Evolutionary conservation across 2,329 filamentous ascomycete species (phyloP).

Genomic region (Colletotrichum nymphaeae): DNA sequence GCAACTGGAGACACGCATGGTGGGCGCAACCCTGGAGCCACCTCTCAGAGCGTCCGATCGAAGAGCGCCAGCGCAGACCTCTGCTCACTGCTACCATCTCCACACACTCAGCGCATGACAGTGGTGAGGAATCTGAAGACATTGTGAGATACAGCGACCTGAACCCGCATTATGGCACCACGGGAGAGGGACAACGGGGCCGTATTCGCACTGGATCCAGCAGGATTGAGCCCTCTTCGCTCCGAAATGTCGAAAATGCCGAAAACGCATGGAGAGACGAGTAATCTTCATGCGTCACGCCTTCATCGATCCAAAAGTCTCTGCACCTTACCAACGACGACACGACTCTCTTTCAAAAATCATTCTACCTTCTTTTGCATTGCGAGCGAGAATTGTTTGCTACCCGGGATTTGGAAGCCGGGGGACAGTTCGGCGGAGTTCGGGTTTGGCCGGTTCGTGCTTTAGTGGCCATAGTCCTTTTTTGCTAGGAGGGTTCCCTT

Average conservation of each 20-base stretch:
- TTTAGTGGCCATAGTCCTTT: background rate
- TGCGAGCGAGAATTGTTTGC: conserved; percentile 5
- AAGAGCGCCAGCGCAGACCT: conserved; percentile 29
- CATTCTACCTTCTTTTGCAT: conserved; percentile 3
- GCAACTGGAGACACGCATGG: conserved; percentile 36
- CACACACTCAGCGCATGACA: conserved; percentile 9
- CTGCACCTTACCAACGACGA: background rate
- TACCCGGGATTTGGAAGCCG: background rate
- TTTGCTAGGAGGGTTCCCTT: background rate
- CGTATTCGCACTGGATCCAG: background rate
- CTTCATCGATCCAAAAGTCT: background rate
- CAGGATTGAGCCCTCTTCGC: conserved; percentile 23
- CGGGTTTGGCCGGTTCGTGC: background rate
- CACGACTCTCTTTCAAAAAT: background rate
- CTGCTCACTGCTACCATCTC: conserved; percentile 16
- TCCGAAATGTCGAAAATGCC: conserved; percentile 17
- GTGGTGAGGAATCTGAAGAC: conserved; percentile 27
- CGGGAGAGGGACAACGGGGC: conserved; percentile 17
- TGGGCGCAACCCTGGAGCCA: conserved; percentile 34
- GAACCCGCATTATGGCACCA: conserved; percentile 27
- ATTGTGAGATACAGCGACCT: conserved; percentile 31
- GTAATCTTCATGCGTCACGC: background rate
- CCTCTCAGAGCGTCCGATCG: conserved; percentile 19
- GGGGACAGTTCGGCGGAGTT: background rate
- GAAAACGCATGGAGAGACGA: conserved; percentile 8